Evolutionary conservation across 495 filamentous ascomycete species (phyloP), one percentile per base, ranked within the genome.

Genomic region (Podospora pseudoanserina): DNA sequence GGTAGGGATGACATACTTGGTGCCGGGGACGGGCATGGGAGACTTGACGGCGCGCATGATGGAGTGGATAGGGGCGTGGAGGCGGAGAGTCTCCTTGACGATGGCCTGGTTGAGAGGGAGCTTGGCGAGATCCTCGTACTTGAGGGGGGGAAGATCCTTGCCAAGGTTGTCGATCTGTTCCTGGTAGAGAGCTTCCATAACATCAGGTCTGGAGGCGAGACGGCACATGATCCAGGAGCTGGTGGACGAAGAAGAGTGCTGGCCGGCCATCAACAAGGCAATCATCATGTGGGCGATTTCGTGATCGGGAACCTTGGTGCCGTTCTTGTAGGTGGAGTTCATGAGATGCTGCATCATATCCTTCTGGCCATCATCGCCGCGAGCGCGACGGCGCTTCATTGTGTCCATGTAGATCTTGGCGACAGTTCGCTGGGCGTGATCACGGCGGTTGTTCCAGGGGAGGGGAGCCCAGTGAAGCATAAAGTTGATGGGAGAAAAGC

Each of bases 201-300:
- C 83, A 34, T 89, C 83, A 3, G 92, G 92, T 27, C 88, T 79
- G 6, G 89, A 86, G 30, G 92, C 91, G 7, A 94, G 86, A 44
- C 90, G 89, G 18, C 93, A 84, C 81, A 94, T 85, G 72, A 93
- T 91, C 91, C 91, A 96, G 32, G 90, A 83, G 74, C 86, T 89
- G 59, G 90, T 92, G 6, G 91, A 90, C 55, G 92, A 92, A 3
- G 91, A 93, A 1, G 91, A 93, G 82, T 96, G 92, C 74, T 96
- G 92, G 66, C 92, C 92, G 34, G 91, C 92, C 92, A 96, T 94
- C 9, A 96, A 82, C 27, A 96, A 85, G 0, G 92, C 91, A 74
- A 96, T 96, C 90, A 96, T 93, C 87, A 96, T 93, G 75, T 94
- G 92, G 6, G 92, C 92, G 53, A 94, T 86, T 71, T 96, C 91